Evolutionary conservation across 164 flowering plant genomes (phyloP), one percentile per base, ranked within the genome.

Genomic region (Umbilicus rupestris): DNA sequence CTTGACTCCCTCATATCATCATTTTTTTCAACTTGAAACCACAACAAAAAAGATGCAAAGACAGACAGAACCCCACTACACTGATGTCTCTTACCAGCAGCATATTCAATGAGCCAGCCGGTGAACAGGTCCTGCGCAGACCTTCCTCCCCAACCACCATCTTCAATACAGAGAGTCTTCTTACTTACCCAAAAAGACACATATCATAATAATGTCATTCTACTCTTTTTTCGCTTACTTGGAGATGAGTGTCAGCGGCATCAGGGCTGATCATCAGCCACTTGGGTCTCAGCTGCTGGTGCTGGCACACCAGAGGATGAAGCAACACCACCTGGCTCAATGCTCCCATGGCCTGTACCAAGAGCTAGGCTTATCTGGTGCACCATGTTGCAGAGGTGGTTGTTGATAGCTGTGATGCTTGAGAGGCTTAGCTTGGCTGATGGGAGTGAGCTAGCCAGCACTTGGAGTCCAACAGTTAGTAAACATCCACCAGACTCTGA

Each of bases 401-500:
- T 82, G 84, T 84, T 91, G 68, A 89, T 78, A 41, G 91, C 85
- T 0, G 80, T 78, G 46, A 86, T 84, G 71, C 84, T 87, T 0
- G 95, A 80, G 49, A 91, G 82, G 71, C 78, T 86, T 68, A 94
- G 78, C 71, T 89, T 91, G 1, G 90, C 91, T 1, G 82, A 69
- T 22, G 93, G 91, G 50, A 82, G 76, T 5, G 89, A 69, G 84
- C 88, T 87, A 24, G 90, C 88, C 7, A 87, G 76, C 7, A 86
- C 89, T 72, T 94, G 99, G 11, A 87, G 76, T 5, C 93, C 97
- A 9, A 87, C 85, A 0, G 96, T 94, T 16, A 94, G 83, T 1
- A 91, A 78, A 66, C 97, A 91, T 3, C 97, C 85, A 0, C 30
- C 47, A 24, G 19, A 2, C 31, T 66, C 17, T 19, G 65, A 62